A percentile compares a stretch with the other conserved stretches of the same genome.
These are phyloP conservation scores for Candida sanyaensis DNA, from an alignment of 1,139 yeast species.

Conservation along the genomic window DNA sequence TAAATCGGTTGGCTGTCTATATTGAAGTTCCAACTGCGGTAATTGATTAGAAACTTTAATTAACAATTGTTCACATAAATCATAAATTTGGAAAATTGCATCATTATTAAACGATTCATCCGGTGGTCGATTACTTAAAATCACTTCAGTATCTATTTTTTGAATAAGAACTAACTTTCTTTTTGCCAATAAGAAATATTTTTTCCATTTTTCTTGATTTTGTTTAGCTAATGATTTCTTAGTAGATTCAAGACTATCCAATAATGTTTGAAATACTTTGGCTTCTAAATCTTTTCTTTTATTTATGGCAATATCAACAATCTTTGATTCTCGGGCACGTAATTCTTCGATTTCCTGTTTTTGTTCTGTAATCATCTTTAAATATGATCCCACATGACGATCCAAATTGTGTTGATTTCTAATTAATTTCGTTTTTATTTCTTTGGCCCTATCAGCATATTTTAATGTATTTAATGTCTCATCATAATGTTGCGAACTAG, in stretches of 20 bases:
- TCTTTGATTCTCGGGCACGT: conserved; percentile 51
- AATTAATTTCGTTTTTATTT: conserved; percentile 77
- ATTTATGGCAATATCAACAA: conserved; percentile 36
- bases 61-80: conserved; percentile 27
- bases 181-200: conserved; percentile 57
- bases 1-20: conserved; percentile 49
- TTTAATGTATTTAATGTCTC: conserved; percentile 88
- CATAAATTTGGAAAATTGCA: conserved; percentile 8
- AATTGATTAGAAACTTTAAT: conserved; percentile 43
- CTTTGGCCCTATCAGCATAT: conserved; percentile 89
- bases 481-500: conserved; percentile 83
- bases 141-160: conserved; percentile 36
- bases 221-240: conserved; percentile 41
- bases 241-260: conserved; percentile 42
- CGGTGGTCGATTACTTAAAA: conserved; percentile 13
- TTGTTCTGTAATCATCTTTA: conserved; percentile 84
- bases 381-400: conserved; percentile 84
- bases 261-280: conserved; percentile 37
- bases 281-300: conserved; percentile 31
- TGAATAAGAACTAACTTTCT: conserved; percentile 53
- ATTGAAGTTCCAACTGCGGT: conserved; percentile 51
- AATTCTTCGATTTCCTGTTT: conserved; percentile 75
- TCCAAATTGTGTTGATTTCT: conserved; percentile 78
- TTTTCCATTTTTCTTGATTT: conserved; percentile 46
- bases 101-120: conserved; percentile 2